A percentile compares a stretch with the other conserved stretches of the same genome.
phyloP scores from a whole-genome alignment of 345 rosid genomes.

The Syzygium grande region DNA sequence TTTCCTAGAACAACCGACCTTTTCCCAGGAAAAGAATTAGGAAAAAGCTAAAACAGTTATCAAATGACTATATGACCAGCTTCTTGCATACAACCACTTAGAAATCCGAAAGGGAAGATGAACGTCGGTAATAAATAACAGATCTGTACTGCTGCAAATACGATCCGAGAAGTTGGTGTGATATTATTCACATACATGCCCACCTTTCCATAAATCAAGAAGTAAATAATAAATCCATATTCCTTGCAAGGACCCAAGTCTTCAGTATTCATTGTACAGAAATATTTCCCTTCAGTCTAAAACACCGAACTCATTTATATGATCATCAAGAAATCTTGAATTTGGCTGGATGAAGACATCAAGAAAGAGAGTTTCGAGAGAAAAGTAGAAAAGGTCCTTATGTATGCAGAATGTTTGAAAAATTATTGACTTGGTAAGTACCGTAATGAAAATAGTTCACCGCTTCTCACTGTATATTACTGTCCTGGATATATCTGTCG shows the following conservation, averaged over 20 bases:
- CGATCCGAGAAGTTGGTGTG: background rate
- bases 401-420: background rate
- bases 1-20: background rate
- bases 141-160: background rate
- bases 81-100: background rate
- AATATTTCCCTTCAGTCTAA: background rate
- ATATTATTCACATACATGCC: background rate
- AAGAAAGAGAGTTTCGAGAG: background rate
- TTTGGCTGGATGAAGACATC: background rate
- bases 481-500: background rate
- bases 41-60: background rate
- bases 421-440: background rate
- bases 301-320: background rate
- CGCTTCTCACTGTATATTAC: background rate
- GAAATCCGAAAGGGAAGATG: background rate
- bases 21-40: background rate
- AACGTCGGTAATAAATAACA: background rate
- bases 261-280: background rate
- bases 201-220: background rate
- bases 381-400: background rate
- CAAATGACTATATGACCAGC: background rate
- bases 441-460: background rate
- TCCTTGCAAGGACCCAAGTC: background rate
- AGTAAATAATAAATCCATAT: background rate
- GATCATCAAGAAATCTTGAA: background rate